phyloP scores from a whole-genome alignment of 805 yeast species.

The Scheffersomyces stipitis region DNA sequence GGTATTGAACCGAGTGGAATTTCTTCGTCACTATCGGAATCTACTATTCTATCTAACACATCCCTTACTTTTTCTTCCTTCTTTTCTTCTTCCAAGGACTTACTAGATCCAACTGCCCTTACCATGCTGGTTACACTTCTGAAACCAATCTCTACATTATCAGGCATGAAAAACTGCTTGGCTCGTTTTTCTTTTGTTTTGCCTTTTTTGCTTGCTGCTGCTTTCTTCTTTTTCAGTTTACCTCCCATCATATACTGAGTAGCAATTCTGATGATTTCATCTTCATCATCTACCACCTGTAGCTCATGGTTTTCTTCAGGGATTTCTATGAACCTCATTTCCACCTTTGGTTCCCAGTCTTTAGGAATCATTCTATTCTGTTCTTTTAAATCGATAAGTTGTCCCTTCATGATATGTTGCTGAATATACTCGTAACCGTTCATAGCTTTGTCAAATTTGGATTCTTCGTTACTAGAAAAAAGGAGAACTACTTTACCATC shows the following conservation, averaged over 20 bases:
- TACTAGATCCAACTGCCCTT: constrained; percentile 8
- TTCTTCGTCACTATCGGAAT: constrained; percentile 12
- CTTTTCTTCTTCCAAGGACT: constrained; percentile 2
- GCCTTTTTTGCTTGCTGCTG: constrained; percentile 7
- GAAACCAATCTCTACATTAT: constrained; percentile 66
- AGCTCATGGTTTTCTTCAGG: constrained; percentile 68
- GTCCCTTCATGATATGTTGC: constrained; percentile 55
- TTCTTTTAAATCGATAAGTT: constrained; percentile 40
- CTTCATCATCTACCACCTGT: constrained; percentile 57
- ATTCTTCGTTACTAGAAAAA: constrained; percentile 73
- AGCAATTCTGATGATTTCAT: constrained; percentile 66
- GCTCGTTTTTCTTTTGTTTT: constrained; percentile 15
- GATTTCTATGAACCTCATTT: constrained; percentile 55
- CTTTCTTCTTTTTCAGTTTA: constrained; percentile 10
- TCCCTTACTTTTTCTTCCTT: constrained; percentile 7
- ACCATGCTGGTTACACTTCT: constrained; percentile 51
- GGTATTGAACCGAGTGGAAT: no score
- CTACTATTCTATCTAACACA: constrained; percentile 14
- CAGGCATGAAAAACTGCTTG: constrained; percentile 72
- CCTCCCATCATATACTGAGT: constrained; percentile 59
- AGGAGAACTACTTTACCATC: constrained; percentile 79
- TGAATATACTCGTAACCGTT: constrained; percentile 80
- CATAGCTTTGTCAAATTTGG: constrained; percentile 81
- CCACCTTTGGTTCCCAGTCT: constrained; percentile 54
- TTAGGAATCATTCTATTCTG: constrained; percentile 72